These are phyloP conservation scores for Schwanniomyces polymorphus DNA, from an alignment of 805 yeast species.

Conservation along the genomic window DNA sequence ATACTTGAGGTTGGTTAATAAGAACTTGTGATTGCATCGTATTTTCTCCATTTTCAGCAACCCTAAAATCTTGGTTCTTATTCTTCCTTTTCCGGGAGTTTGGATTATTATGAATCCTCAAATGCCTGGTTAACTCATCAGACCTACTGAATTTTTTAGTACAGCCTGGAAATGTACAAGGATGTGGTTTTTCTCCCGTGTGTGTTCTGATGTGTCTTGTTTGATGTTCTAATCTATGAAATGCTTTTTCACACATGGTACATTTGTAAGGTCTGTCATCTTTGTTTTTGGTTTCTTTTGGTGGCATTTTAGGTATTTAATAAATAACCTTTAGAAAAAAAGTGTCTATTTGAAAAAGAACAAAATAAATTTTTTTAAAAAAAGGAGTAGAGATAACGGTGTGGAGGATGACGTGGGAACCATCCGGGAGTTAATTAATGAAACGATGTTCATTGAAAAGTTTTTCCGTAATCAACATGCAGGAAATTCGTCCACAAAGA, in stretches of 20 bases:
- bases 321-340: background rate
- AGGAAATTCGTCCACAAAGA: background rate
- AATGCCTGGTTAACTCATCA: conserved; percentile 74
- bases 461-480: conserved; percentile 4
- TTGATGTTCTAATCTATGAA: conserved; percentile 75
- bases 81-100: conserved; percentile 62
- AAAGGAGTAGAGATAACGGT: background rate
- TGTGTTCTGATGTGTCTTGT: conserved; percentile 79
- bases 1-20: background rate
- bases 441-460: conserved; percentile 2
- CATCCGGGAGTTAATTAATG: background rate
- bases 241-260: conserved; percentile 72
- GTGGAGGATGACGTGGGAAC: conserved; percentile 3
- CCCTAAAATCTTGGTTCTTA: conserved; percentile 29
- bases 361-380: background rate
- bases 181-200: conserved; percentile 80
- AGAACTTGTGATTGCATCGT: background rate
- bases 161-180: conserved; percentile 73
- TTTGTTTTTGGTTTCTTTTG: conserved; percentile 17
- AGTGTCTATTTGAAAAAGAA: background rate
- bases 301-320: conserved; percentile 3
- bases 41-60: conserved; percentile 2
- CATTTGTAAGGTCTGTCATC: conserved; percentile 65
- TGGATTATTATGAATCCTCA: conserved; percentile 71
- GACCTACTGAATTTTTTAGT: conserved; percentile 65